These are phyloP conservation scores for Alternaria brassicicola DNA, from an alignment of 2,329 filamentous ascomycete species.

Conservation along the genomic window DNA sequence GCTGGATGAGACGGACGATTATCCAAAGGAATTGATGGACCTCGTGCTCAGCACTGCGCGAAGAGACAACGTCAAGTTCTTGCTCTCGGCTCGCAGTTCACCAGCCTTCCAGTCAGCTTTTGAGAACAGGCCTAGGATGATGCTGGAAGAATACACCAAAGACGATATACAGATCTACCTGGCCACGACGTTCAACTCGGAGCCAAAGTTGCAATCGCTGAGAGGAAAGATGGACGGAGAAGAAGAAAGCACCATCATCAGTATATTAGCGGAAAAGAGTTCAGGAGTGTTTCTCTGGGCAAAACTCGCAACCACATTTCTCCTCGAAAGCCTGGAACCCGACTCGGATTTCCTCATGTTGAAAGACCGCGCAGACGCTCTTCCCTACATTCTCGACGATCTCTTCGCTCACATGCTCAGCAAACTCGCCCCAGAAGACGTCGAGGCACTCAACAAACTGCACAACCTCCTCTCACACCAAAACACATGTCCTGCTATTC, in stretches of 20 bases:
- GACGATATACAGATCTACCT: constrained; percentile 30
- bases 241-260: constrained; percentile 29
- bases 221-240: constrained; percentile 27
- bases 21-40: constrained; percentile 28
- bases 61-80: constrained; percentile 41
- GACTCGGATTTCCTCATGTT: constrained; percentile 32
- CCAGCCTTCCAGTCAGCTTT: constrained; percentile 32
- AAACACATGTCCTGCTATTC: constrained; percentile 27
- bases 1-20: constrained; percentile 38
- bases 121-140: constrained; percentile 26
- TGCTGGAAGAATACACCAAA: constrained; percentile 30
- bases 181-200: constrained; percentile 6
- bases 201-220: constrained; percentile 23
- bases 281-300: constrained; percentile 38
- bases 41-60: constrained; percentile 23
- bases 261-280: constrained; percentile 31
- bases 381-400: constrained; percentile 33
- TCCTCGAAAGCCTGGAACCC: constrained; percentile 28
- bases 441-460: constrained; percentile 28
- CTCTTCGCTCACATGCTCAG: constrained; percentile 33
- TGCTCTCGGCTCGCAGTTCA: constrained; percentile 37
- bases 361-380: constrained; percentile 29
- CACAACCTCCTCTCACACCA: constrained; percentile 31
- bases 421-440: constrained; percentile 25
- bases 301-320: constrained; percentile 28